Percentiles rank a stretch among this genome's conserved stretches.
phyloP scores from a whole-genome alignment of 2,329 filamentous ascomycete genomes.

The Venturia nashicola region DNA sequence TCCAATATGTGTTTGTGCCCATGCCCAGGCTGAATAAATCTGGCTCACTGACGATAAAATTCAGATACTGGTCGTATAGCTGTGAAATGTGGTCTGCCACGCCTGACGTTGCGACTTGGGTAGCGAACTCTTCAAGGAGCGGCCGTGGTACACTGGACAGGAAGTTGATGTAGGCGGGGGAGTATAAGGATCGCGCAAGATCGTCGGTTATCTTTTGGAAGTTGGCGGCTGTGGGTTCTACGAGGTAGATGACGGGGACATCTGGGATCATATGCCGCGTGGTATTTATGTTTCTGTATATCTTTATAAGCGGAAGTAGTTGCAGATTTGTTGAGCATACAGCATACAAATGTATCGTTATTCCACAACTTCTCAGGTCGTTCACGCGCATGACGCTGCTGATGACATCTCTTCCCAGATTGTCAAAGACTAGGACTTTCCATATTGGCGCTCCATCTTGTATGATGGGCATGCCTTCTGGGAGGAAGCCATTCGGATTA shows the following conservation, averaged over 20 bases:
- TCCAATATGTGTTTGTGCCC: conserved; percentile 88
- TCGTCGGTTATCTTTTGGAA: conserved; percentile 74
- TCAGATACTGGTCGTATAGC: conserved; percentile 91
- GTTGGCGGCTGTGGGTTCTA: conserved; percentile 77
- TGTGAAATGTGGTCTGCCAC: conserved; percentile 86
- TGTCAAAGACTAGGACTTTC: conserved; percentile 96
- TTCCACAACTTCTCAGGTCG: conserved; percentile 84
- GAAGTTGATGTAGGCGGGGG: conserved; percentile 93
- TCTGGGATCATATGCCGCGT: conserved; percentile 85
- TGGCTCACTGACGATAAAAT: conserved; percentile 92
- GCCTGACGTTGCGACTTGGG: conserved; percentile 70
- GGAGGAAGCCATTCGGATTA: conserved; percentile 48
- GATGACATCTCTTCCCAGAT: conserved; percentile 84
- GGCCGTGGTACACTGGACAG: conserved; percentile 84
- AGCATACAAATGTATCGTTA: conserved; percentile 83
- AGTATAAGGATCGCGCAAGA: conserved; percentile 76
- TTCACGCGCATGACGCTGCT: conserved; percentile 91
- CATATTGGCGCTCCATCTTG: conserved; percentile 86
- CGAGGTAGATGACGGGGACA: conserved; percentile 90
- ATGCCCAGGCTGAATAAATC: conserved; percentile 91
- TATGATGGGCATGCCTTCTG: conserved; percentile 65
- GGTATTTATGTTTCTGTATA: conserved; percentile 58
- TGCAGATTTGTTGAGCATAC: not conserved
- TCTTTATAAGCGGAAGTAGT: conserved; percentile 15
- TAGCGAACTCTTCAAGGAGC: conserved; percentile 86